A percentile compares a stretch with the other conserved stretches of the same genome.
These are phyloP conservation scores for Crithidia sp. DNA, from an alignment of 208 protist genomes.

Conservation along the genomic window DNA sequence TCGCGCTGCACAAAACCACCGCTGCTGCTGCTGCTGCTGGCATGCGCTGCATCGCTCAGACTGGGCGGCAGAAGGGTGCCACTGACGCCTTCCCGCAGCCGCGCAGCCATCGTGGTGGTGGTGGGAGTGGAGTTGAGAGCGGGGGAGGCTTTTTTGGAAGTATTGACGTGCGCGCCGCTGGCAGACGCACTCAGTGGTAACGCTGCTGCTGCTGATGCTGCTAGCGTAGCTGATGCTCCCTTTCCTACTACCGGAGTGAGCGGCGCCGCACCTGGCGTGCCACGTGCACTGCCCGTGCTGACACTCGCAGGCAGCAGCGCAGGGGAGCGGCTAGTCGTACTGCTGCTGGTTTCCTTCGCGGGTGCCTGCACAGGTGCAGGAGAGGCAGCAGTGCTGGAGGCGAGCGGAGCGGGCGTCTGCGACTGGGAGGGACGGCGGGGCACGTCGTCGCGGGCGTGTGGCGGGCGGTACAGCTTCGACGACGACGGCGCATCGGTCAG, in stretches of 20 bases:
- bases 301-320: neutral
- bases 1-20: neutral
- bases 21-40: neutral
- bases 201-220: neutral
- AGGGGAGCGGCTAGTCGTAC: neutral
- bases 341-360: no score
- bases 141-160: neutral
- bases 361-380: no score
- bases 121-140: neutral
- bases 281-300: neutral
- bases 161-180: neutral
- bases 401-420: neutral
- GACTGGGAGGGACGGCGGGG: neutral
- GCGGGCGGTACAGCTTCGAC: constrained; percentile 30
- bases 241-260: neutral
- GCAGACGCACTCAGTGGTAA: neutral
- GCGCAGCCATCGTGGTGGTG: constrained; percentile 7
- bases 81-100: constrained; percentile 8
- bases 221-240: neutral
- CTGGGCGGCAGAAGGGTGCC: constrained; percentile 7
- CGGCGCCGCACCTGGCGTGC: constrained; percentile 8
- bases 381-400: neutral
- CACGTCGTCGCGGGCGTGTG: constrained; percentile 27
- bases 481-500: neutral
- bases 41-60: neutral